Evolutionary conservation across 1,284 basidiomycete species (phyloP), one percentile per base, ranked within the genome.

Genomic region (Pyrrhoderma lamaoense): DNA sequence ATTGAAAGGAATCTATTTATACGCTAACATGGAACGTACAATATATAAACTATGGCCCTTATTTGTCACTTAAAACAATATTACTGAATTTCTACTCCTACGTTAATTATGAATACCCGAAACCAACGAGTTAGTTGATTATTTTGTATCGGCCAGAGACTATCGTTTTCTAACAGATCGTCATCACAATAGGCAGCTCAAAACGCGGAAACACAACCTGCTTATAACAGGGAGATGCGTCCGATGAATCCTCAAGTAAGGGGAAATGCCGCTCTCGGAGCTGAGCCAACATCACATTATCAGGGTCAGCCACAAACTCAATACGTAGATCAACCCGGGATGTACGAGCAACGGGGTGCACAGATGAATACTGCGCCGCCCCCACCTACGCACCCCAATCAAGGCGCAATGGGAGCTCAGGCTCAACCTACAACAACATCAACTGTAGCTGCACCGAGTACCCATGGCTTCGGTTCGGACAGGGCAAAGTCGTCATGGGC

Each of bases 181-280:
- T n/a, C n/a, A n/a, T n/a, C n/a, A n/a, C n/a, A n/a, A 31, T 31
- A 31, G 27, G 7, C 27, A 5, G 27, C 27, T 11, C 5, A 31
- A 31, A 31, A 31, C 11, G 11, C 11, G 27, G 27, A 52, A 31
- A 18, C 5, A 3, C 8, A 53, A 21, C 27, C 23, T 3, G 25
- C 36, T 35, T 23, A 23, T 25, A 51, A 51, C 27, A 23, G 39
- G 21, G 39, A 37, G 9, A 53, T 48, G 40, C 45, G 23, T 13
- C 51, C 51, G 13, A 53, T 45, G 14, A 53, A 53, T 25, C 18
- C 38, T 8, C 51, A 53, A 35, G 44, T 38, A 13, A 42, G 42
- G 8, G 49, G 49, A n/a, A 35, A 42, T 8, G 49, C 42, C 3
- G 42, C 25, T 16, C 16, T 44, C n/a, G 49, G 49, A 8, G 19